Conservation (phyloP, 345 rosid genomes). For the Corchorus capsularis region DNA sequence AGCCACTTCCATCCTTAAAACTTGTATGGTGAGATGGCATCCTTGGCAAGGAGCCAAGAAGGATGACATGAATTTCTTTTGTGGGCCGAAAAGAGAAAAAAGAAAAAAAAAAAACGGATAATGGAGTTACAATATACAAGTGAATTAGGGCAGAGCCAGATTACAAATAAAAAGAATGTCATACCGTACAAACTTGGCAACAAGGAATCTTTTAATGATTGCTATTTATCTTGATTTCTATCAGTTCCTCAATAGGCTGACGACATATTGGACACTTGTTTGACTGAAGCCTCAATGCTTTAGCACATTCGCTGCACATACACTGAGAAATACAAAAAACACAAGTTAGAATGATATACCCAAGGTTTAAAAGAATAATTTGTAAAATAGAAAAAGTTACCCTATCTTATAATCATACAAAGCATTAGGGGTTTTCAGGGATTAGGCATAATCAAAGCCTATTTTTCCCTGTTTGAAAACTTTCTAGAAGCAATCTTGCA, state of each 20-base stretch:
- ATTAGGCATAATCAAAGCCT: background rate
- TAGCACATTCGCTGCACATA: constrained; percentile 83
- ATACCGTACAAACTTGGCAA: constrained; percentile 31
- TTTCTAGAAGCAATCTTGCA: background rate
- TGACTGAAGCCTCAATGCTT: constrained; percentile 72
- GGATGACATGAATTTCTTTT: background rate
- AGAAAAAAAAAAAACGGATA: constrained; percentile 18
- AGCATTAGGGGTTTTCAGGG: background rate
- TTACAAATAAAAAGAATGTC: constrained; percentile 14
- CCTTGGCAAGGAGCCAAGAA: background rate
- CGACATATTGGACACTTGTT: constrained; percentile 94
- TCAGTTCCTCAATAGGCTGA: constrained; percentile 70
- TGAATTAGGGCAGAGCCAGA: constrained; percentile 9
- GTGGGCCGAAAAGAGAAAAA: constrained; percentile 25
- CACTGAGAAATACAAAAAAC: constrained; percentile 50
- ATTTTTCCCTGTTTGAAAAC: background rate
- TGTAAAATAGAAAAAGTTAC: background rate
- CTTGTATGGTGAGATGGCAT: background rate
- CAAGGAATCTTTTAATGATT: constrained; percentile 41
- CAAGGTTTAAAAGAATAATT: background rate
- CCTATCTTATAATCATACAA: background rate
- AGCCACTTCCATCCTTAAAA: constrained; percentile 5
- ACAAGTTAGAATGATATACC: constrained; percentile 13
- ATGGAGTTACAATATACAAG: constrained; percentile 26
- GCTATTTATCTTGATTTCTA: constrained; percentile 72